These are phyloP conservation scores for Beta vulgaris DNA, from an alignment of 148 eudicot species.

Conservation along the genomic window DNA sequence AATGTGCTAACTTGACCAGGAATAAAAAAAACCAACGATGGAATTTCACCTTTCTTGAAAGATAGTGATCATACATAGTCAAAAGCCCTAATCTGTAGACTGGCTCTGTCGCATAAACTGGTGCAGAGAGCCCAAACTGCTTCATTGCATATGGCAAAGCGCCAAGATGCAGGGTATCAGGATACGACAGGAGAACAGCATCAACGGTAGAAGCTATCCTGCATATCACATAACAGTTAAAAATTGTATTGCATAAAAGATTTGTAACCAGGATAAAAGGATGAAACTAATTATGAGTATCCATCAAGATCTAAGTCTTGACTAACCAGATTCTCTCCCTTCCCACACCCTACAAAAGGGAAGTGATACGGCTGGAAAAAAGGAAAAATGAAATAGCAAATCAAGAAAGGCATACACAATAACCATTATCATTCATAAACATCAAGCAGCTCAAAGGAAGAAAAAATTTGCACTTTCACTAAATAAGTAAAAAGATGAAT, in stretches of 20 bases:
- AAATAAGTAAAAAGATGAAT: not conserved
- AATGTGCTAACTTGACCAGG: not conserved
- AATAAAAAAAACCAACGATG: not conserved
- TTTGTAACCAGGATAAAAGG: not conserved
- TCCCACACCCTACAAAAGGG: not conserved
- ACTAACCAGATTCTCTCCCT: not conserved
- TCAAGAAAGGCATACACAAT: not conserved
- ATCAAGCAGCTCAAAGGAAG: not conserved
- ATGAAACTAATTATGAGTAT: not conserved
- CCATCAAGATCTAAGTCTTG: not conserved
- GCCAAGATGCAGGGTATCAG: slow-evolving; percentile 90
- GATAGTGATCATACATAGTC: slow-evolving; percentile 93
- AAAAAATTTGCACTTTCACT: not conserved
- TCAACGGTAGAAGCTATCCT: slow-evolving; percentile 89
- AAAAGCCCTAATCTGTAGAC: slow-evolving; percentile 82
- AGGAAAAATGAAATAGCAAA: not conserved
- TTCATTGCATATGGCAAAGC: slow-evolving; percentile 95
- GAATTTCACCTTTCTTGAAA: slow-evolving; percentile 77
- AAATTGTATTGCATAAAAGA: not conserved
- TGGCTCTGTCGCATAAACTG: slow-evolving; percentile 88
- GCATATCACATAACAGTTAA: slow-evolving; percentile 19
- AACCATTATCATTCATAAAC: not conserved
- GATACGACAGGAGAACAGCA: slow-evolving; percentile 84
- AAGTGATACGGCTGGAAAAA: not conserved
- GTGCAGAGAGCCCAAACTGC: slow-evolving; percentile 69